These are phyloP conservation scores for Colletotrichum camelliae DNA, from an alignment of 2,329 filamentous ascomycete species.

Conservation along the genomic window DNA sequence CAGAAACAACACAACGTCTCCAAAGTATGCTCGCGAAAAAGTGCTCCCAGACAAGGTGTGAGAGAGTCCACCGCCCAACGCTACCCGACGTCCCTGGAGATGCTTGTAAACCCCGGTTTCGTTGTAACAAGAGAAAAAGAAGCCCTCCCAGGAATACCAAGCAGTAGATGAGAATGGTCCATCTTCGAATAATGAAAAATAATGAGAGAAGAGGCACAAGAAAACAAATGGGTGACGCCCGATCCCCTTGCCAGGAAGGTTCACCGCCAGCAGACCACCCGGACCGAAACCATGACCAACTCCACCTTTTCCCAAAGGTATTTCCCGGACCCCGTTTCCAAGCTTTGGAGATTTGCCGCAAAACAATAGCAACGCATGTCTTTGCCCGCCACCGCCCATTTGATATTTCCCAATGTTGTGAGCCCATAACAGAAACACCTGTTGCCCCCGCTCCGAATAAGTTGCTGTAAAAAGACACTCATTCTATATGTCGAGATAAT, in stretches of 20 bases:
- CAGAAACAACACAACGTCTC: slow-evolving; percentile 15
- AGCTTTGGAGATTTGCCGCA: slow-evolving; percentile 29
- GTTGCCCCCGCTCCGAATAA: slow-evolving; percentile 33
- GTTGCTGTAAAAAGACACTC: slow-evolving; percentile 38
- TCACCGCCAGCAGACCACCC: slow-evolving; percentile 15
- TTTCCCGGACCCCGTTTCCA: slow-evolving; percentile 29
- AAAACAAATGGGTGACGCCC: neutral
- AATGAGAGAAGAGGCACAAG: slow-evolving; percentile 16
- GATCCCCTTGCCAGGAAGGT: neutral
- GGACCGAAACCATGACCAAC: slow-evolving; percentile 34
- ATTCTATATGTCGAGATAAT: slow-evolving; percentile 57
- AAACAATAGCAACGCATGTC: slow-evolving; percentile 34
- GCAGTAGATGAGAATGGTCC: slow-evolving; percentile 4
- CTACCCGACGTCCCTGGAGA: slow-evolving; percentile 1
- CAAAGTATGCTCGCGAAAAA: slow-evolving; percentile 18
- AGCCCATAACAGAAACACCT: slow-evolving; percentile 42
- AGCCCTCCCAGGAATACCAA: neutral
- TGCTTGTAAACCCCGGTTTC: neutral
- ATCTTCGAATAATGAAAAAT: slow-evolving; percentile 12
- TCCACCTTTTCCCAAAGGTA: slow-evolving; percentile 34
- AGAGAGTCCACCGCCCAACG: neutral
- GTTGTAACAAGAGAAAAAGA: neutral
- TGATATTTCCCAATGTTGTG: slow-evolving; percentile 33
- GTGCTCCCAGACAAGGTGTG: slow-evolving; percentile 20
- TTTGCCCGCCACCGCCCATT: slow-evolving; percentile 35